Evolutionary conservation across 1,139 yeast genomes (phyloP).

Genomic region (Suhomyces guaymorum): DNA sequence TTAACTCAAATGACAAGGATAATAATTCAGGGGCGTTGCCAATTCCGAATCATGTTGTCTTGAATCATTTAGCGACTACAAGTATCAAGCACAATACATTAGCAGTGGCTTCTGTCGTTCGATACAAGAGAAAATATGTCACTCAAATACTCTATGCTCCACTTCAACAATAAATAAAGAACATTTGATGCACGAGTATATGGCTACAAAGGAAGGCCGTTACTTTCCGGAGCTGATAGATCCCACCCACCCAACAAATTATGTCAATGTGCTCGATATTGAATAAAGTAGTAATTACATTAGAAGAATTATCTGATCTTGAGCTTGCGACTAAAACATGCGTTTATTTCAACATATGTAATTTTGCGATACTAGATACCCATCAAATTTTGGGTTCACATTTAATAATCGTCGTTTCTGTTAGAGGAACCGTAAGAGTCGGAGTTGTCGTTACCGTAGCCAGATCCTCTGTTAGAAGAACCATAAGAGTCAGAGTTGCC

Average conservation of each 20-base stretch:
- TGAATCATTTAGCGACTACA: conserved; percentile 51
- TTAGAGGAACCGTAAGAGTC: conserved; percentile 14
- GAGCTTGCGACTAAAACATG: no score
- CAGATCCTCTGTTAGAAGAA: background rate
- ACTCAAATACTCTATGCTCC: conserved; percentile 54
- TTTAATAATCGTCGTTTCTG: conserved; percentile 8
- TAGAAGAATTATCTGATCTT: no score
- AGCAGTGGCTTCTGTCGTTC: conserved; percentile 50
- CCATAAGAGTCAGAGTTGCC: conserved; percentile 12
- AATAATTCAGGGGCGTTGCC: conserved; percentile 53
- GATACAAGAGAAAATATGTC: conserved; percentile 50
- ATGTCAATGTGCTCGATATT: no score
- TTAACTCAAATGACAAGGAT: conserved; percentile 47
- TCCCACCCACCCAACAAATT: no score
- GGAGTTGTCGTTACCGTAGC: background rate
- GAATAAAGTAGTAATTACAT: no score
- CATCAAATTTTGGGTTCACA: background rate
- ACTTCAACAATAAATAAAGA: conserved; percentile 32
- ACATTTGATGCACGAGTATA: no score
- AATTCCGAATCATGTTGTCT: conserved; percentile 50
- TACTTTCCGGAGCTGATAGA: no score
- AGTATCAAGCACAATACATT: conserved; percentile 50
- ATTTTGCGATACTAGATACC: background rate
- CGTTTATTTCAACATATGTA: no score
- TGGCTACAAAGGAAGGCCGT: no score